Conservation (phyloP, 2,329 filamentous ascomycete species). For the Botryotinia convoluta region DNA sequence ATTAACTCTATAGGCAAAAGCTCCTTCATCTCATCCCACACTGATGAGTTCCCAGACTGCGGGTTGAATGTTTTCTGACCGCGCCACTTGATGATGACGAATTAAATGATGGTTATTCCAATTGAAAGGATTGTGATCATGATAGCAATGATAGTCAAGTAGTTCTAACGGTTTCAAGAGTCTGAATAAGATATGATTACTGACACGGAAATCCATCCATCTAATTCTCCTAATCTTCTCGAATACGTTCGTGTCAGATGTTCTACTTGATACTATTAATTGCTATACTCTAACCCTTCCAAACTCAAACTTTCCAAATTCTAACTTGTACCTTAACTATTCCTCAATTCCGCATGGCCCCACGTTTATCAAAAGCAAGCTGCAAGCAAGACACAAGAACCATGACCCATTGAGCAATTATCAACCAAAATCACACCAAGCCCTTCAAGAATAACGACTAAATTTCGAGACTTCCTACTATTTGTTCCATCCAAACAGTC, state of each 20-base stretch:
- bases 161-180: neutral
- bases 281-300: neutral
- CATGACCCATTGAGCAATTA: neutral
- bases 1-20: neutral
- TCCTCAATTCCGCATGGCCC: conserved; percentile 5
- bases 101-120: neutral
- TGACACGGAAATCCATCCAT: neutral
- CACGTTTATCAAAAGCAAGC: conserved; percentile 11
- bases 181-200: neutral
- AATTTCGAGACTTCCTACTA: neutral
- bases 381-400: conserved; percentile 12
- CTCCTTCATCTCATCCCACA: neutral
- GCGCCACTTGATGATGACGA: neutral
- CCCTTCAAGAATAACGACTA: neutral
- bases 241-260: neutral
- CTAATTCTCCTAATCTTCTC: neutral
- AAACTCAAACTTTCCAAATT: neutral
- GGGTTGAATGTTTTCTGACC: conserved; percentile 1
- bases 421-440: neutral
- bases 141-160: neutral
- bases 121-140: neutral
- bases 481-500: neutral
- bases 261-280: neutral
- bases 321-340: conserved; percentile 9
- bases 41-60: neutral